Conservation (phyloP, 2,329 filamentous ascomycete genomes). For the Alternaria gaisen region DNA sequence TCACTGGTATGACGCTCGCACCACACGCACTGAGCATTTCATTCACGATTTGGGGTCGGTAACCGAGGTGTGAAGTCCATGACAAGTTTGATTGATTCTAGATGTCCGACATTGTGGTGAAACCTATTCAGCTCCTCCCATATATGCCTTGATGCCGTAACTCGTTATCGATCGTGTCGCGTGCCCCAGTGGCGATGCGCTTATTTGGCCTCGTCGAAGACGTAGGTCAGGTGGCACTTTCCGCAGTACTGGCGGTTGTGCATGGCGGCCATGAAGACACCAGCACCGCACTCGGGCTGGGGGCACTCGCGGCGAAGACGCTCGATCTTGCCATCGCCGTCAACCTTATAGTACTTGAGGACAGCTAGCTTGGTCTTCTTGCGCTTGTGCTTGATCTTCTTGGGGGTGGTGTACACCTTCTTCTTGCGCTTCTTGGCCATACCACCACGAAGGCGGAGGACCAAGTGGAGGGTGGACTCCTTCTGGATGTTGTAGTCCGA, state of each 20-base stretch:
- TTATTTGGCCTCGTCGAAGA: constrained; percentile 73
- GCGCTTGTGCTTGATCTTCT: constrained; percentile 99
- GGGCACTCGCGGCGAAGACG: constrained; percentile 98
- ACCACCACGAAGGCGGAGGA: constrained; percentile 96
- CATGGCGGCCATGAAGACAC: constrained; percentile 99
- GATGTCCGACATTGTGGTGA: constrained; percentile 35
- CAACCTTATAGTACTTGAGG: constrained; percentile 99
- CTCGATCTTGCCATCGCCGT: constrained; percentile 99
- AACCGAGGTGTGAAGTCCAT: constrained; percentile 19
- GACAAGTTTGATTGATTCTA: constrained; percentile 40
- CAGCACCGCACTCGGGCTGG: constrained; percentile 84
- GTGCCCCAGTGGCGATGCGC: constrained; percentile 24
- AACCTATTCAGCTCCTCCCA: constrained; percentile 36
- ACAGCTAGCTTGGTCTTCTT: constrained; percentile 99
- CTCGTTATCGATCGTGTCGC: constrained; percentile 34
- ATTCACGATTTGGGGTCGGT: neutral
- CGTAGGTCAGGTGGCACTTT: constrained; percentile 75
- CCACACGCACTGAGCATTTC: neutral
- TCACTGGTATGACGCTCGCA: neutral
- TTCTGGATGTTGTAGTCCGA: constrained; percentile 99
- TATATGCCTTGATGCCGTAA: constrained; percentile 37
- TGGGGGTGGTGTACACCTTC: constrained; percentile 99
- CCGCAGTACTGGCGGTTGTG: constrained; percentile 98
- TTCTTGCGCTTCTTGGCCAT: constrained; percentile 94
- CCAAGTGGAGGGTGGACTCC: constrained; percentile 98